phyloP scores from a whole-genome alignment of 2,329 filamentous ascomycete genomes.

The Aspergillus sojae region DNA sequence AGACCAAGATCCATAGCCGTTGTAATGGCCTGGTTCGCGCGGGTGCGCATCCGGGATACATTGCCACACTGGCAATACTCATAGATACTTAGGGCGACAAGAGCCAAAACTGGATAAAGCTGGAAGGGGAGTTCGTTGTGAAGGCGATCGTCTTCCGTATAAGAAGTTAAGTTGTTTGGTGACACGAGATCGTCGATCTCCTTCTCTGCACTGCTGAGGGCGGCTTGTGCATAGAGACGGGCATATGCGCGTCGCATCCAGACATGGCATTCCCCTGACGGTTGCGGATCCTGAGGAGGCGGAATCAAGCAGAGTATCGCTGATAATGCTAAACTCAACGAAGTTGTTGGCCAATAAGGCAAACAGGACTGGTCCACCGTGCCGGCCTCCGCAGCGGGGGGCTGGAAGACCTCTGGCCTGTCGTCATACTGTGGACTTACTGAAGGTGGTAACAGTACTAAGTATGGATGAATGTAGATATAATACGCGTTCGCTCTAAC shows the following conservation, averaged over 20 bases:
- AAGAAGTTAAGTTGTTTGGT: conserved; percentile 1
- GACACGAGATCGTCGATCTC: conserved; percentile 19
- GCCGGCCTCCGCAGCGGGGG: not conserved
- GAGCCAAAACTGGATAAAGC: conserved; percentile 22
- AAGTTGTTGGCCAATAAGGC: conserved; percentile 3
- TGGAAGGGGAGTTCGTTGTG: conserved; percentile 3
- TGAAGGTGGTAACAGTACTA: not conserved
- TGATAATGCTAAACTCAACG: conserved; percentile 1
- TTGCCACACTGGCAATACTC: conserved; percentile 26
- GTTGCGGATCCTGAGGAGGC: not conserved
- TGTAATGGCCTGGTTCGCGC: conserved; percentile 24
- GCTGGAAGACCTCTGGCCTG: not conserved
- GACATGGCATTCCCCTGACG: conserved; percentile 4
- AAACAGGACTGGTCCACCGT: conserved; percentile 2
- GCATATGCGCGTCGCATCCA: conserved; percentile 23
- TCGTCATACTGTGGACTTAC: not conserved
- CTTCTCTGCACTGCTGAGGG: conserved; percentile 17
- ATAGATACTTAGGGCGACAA: conserved; percentile 22
- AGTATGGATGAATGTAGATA: not conserved
- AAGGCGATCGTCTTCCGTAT: not conserved
- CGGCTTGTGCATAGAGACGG: conserved; percentile 24
- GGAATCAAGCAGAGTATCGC: conserved; percentile 1
- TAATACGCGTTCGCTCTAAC: not conserved
- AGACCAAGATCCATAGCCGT: conserved; percentile 28
- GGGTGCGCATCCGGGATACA: conserved; percentile 23